phyloP scores from a whole-genome alignment of 2,329 filamentous ascomycete genomes.

The Ascomycota sp. region DNA sequence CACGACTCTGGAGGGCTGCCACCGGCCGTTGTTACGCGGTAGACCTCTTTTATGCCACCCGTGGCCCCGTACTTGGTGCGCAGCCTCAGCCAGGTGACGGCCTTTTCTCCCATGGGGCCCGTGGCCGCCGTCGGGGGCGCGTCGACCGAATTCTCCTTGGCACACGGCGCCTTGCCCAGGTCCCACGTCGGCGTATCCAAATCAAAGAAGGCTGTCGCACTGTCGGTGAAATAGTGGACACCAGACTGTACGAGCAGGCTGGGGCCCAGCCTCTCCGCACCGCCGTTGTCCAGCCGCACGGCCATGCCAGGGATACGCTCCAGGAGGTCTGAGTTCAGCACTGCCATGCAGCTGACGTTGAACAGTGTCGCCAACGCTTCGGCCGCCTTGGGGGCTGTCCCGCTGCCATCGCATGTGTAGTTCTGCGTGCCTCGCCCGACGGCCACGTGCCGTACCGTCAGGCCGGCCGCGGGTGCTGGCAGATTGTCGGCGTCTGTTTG shows the following conservation, averaged over 20 bases:
- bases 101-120: constrained; percentile 42
- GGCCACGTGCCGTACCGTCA: constrained; percentile 55
- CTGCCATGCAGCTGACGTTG: constrained; percentile 66
- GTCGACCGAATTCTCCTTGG: constrained; percentile 36
- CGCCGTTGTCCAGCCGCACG: constrained; percentile 38
- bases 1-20: constrained; percentile 60
- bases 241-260: constrained; percentile 46
- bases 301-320: constrained; percentile 43
- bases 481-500: constrained; percentile 32
- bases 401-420: constrained; percentile 58
- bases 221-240: constrained; percentile 60
- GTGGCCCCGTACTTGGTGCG: constrained; percentile 29
- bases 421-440: constrained; percentile 82
- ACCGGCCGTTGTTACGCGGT: constrained; percentile 67
- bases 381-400: constrained; percentile 39
- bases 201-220: constrained; percentile 60
- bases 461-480: constrained; percentile 35
- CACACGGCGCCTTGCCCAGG: constrained; percentile 40
- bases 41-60: constrained; percentile 51
- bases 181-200: constrained; percentile 34
- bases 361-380: constrained; percentile 74
- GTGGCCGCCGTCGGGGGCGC: constrained; percentile 41
- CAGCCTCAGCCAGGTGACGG: constrained; percentile 69
- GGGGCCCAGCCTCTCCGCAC: constrained; percentile 24
- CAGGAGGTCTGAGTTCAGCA: constrained; percentile 47